Percentiles rank a stretch among this genome's conserved stretches.
Conservation (phyloP, 148 eudicot genomes). For the Dysphania ambrosioides region DNA sequence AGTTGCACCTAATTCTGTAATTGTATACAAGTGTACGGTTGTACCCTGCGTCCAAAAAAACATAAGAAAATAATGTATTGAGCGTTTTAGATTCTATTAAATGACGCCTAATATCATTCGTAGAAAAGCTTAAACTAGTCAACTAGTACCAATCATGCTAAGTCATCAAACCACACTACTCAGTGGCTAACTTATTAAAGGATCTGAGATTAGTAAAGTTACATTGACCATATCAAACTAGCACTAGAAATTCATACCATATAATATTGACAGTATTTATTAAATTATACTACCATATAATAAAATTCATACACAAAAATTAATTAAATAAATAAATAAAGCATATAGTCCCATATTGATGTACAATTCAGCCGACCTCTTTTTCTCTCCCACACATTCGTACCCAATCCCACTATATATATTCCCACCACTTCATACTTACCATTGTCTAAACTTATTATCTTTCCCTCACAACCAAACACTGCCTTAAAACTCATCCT, state of each 20-base stretch:
- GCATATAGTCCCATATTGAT: slow-evolving; percentile 1
- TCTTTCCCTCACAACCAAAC: neutral
- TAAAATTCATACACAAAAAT: neutral
- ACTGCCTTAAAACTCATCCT: too few species aligned
- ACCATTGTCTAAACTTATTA: neutral
- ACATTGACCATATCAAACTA: neutral
- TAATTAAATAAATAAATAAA: too few species aligned
- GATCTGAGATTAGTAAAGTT: neutral
- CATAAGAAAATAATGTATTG: too few species aligned
- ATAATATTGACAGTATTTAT: too few species aligned
- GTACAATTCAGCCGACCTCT: slow-evolving; percentile 17
- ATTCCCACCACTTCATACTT: neutral
- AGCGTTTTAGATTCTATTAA: too few species aligned
- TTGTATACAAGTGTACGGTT: too few species aligned
- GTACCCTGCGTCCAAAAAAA: too few species aligned
- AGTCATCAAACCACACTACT: neutral
- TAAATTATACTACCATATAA: too few species aligned
- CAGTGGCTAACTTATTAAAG: neutral
- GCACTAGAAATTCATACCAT: neutral
- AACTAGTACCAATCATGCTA: too few species aligned
- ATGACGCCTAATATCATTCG: too few species aligned
- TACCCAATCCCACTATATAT: slow-evolving; percentile 24
- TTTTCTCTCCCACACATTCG: neutral
- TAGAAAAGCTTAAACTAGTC: too few species aligned
- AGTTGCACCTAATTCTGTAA: too few species aligned